Conservation (phyloP, 345 rosid species). For the Salix arbutifolia region DNA sequence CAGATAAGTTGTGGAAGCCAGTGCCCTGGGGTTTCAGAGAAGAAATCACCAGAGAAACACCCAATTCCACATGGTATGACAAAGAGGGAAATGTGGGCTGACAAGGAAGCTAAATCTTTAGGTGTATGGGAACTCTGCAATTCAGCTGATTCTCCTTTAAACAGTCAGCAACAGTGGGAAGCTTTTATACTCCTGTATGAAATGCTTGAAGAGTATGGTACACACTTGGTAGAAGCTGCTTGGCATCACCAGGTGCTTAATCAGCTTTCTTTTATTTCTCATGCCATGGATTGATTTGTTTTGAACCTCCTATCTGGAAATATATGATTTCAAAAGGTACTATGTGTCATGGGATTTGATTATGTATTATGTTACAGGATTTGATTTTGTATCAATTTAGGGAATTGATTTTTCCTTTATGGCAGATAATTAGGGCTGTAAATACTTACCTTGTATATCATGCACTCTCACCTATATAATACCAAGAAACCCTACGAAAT, state of each 20-base stretch:
- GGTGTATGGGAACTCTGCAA: slow-evolving; percentile 63
- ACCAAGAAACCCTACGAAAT: too few relatives aligned
- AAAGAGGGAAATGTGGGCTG: slow-evolving; percentile 78
- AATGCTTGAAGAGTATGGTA: slow-evolving; percentile 95
- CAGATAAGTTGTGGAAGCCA: slow-evolving; percentile 39
- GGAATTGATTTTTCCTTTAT: too few relatives aligned
- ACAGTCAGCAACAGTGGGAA: slow-evolving; percentile 68
- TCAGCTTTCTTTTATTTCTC: slow-evolving; percentile 5
- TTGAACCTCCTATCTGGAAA: neutral
- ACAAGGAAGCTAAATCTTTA: slow-evolving; percentile 83
- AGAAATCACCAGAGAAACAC: slow-evolving; percentile 33
- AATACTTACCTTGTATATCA: too few relatives aligned
- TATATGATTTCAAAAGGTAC: neutral
- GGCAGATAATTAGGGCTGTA: too few relatives aligned
- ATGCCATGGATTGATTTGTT: neutral
- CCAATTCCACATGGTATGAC: slow-evolving; percentile 49
- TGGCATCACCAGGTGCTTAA: slow-evolving; percentile 83
- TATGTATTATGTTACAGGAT: too few relatives aligned
- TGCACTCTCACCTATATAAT: too few relatives aligned
- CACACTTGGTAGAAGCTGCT: slow-evolving; percentile 93
- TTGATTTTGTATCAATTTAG: too few relatives aligned
- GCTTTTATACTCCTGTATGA: slow-evolving; percentile 82
- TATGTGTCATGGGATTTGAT: too few relatives aligned
- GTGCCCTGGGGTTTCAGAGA: slow-evolving; percentile 28
- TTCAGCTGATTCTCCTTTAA: slow-evolving; percentile 43